Conservation (phyloP, 805 yeast species). For the Kodamaea hsintzibuensis region DNA sequence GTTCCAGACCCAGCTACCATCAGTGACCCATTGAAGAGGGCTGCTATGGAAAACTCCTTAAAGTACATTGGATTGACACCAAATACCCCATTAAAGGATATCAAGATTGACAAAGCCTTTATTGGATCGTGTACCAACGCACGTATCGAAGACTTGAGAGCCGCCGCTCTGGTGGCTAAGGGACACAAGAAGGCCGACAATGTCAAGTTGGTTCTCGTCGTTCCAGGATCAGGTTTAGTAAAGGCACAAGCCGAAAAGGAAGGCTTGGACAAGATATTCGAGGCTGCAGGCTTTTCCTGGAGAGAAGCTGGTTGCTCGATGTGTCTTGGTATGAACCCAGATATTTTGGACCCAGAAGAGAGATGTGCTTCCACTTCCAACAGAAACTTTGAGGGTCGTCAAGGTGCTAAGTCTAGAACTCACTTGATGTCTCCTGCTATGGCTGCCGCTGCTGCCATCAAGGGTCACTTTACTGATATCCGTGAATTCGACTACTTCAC, state of each 20-base stretch:
- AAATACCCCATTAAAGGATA: slow-evolving; percentile 73
- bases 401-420: slow-evolving; percentile 94
- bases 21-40: slow-evolving; percentile 69
- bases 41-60: slow-evolving; percentile 90
- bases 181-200: slow-evolving; percentile 84
- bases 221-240: slow-evolving; percentile 96
- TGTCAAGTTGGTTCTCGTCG: slow-evolving; percentile 83
- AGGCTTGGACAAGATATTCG: slow-evolving; percentile 89
- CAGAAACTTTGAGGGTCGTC: slow-evolving; percentile 99
- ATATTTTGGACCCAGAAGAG: slow-evolving; percentile 90
- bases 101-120: slow-evolving; percentile 87
- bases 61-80: slow-evolving; percentile 89
- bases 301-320: slow-evolving; percentile 99
- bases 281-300: slow-evolving; percentile 96
- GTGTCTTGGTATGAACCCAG: slow-evolving; percentile 99
- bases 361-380: slow-evolving; percentile 99
- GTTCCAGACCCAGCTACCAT: slow-evolving; percentile 88
- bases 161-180: slow-evolving; percentile 89
- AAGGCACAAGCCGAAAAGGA: slow-evolving; percentile 92
- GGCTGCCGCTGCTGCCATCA: slow-evolving; percentile 98
- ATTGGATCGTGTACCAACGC: slow-evolving; percentile 98
- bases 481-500: slow-evolving; percentile 71
- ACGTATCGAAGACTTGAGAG: slow-evolving; percentile 94
- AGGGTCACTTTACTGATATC: slow-evolving; percentile 88
- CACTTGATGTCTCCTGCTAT: slow-evolving; percentile 98